Base-by-base conservation (phyloP, 495 filamentous ascomycete species). In the Penicillium cosmopolitanum region DNA sequence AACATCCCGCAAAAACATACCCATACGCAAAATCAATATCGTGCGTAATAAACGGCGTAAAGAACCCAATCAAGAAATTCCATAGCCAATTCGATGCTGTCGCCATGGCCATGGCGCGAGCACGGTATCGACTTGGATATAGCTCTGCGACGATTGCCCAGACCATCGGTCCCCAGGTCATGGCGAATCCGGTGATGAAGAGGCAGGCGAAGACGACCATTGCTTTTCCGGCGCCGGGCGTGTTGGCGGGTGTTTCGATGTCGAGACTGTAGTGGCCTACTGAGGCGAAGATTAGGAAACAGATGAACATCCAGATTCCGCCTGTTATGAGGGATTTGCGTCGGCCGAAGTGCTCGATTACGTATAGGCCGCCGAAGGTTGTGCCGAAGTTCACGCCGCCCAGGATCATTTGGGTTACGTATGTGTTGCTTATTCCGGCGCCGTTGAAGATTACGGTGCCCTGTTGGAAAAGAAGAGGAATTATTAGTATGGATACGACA, bases 21-120 rank as follows among this genome's bases (percentile, higher is more conserved):
- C 91, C 90, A 71, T 90, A 92, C 1, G 77, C 72, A 74, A 87
- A 93, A 44, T 84, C 80, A 62, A 95, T 93, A 16, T 82, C 83
- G 0, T 72, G 68, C 7, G 84, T 87, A 62, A 91, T 90, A 63
- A 89, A 87, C 0, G 90, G 89, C 0, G 90, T 92, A 73, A 93
- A 89, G 75, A 94, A 92, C 0, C 84, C 82, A 53, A 95, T 81
- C 53, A 93, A 68, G 75, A 93, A 96, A 65, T 95, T 96, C 87
- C 88, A 94, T 36, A 88, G 78, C 92, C 92, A 96, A 74, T 95
- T 96, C 18, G 84, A 85, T 2, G 88, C 85, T 0, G 92, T 94
- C 8, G 88, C 87, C 13, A 92, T 67, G n/a, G 87, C 87, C 87
- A 92, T 92, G 18, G 81, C 86, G 11, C 84, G 82, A 0, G 89